These are phyloP conservation scores for Collybiopsis confluens DNA, from an alignment of 768 basidiomycete species.

Conservation along the genomic window DNA sequence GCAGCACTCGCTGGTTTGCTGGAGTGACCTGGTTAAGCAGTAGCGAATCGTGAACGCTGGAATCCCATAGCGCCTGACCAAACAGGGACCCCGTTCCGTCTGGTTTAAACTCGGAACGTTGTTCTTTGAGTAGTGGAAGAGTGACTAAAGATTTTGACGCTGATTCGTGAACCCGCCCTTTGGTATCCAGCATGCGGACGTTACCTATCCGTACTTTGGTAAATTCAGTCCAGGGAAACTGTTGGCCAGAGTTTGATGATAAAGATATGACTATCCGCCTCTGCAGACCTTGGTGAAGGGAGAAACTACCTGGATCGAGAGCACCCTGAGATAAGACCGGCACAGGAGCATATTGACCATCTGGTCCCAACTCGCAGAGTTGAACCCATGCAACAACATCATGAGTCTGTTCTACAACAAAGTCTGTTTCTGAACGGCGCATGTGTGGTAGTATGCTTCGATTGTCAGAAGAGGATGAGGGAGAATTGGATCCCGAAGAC, in stretches of 20 bases:
- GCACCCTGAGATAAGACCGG: slow-evolving; percentile 73
- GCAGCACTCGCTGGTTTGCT: slow-evolving; percentile 69
- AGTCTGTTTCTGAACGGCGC: slow-evolving; percentile 91
- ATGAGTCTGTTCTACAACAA: slow-evolving; percentile 81
- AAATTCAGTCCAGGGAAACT: slow-evolving; percentile 84
- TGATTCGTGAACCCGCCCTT: slow-evolving; percentile 78
- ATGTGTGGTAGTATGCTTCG: slow-evolving; percentile 55
- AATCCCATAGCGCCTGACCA: slow-evolving; percentile 86
- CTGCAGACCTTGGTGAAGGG: slow-evolving; percentile 91
- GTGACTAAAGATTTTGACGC: slow-evolving; percentile 67
- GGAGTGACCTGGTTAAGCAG: slow-evolving; percentile 84
- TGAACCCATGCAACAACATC: slow-evolving; percentile 89
- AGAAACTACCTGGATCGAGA: slow-evolving; percentile 82
- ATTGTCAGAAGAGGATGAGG: slow-evolving; percentile 29
- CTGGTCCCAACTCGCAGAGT: slow-evolving; percentile 79
- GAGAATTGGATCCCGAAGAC: slow-evolving; percentile 21
- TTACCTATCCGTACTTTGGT: slow-evolving; percentile 76
- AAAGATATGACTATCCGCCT: slow-evolving; percentile 73
- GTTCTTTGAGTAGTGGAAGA: slow-evolving; percentile 70
- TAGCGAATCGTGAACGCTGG: slow-evolving; percentile 81
- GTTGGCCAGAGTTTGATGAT: slow-evolving; percentile 83
- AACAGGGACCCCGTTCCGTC: slow-evolving; percentile 78
- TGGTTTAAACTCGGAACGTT: slow-evolving; percentile 67
- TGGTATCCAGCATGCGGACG: slow-evolving; percentile 79
- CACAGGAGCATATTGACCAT: slow-evolving; percentile 80